Percentiles rank a stretch among this genome's conserved stretches.
These are phyloP conservation scores for Moesziomyces sp. DNA, from an alignment of 1,284 basidiomycete genomes.

Conservation along the genomic window DNA sequence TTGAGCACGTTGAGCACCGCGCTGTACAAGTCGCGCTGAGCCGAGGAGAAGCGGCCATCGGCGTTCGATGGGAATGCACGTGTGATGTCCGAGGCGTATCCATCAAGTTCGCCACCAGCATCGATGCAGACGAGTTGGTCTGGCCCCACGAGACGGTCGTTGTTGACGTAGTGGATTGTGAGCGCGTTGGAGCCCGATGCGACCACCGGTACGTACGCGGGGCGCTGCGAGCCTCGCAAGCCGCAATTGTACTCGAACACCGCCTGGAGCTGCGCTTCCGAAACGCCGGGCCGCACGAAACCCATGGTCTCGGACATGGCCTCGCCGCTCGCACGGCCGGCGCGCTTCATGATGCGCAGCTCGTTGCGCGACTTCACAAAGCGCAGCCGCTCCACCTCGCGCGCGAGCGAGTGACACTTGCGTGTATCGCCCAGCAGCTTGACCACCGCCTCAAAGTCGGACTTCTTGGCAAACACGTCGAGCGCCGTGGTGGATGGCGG, in stretches of 20 bases:
- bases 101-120: constrained; percentile 72
- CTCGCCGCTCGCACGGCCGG: constrained; percentile 54
- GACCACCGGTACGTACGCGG: constrained; percentile 66
- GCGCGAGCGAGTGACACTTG: constrained; percentile 56
- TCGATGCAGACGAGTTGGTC: constrained; percentile 63
- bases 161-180: constrained; percentile 63
- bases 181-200: constrained; percentile 60
- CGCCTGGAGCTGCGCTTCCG: constrained; percentile 59
- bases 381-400: constrained; percentile 57
- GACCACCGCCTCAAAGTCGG: constrained; percentile 63
- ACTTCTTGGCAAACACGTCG: constrained; percentile 61
- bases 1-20: constrained; percentile 84
- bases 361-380: constrained; percentile 62
- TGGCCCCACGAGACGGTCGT: constrained; percentile 50
- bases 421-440: constrained; percentile 59
- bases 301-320: constrained; percentile 65
- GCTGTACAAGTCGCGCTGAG: constrained; percentile 88
- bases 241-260: constrained; percentile 62
- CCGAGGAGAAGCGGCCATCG: constrained; percentile 73
- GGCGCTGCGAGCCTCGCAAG: constrained; percentile 56
- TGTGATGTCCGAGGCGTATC: constrained; percentile 96
- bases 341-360: constrained; percentile 61
- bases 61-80: constrained; percentile 82
- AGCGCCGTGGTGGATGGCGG: constrained; percentile 56
- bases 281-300: constrained; percentile 42